These are phyloP conservation scores for Aspergillus quadricinctus DNA, from an alignment of 2,329 filamentous ascomycete species.

Conservation along the genomic window DNA sequence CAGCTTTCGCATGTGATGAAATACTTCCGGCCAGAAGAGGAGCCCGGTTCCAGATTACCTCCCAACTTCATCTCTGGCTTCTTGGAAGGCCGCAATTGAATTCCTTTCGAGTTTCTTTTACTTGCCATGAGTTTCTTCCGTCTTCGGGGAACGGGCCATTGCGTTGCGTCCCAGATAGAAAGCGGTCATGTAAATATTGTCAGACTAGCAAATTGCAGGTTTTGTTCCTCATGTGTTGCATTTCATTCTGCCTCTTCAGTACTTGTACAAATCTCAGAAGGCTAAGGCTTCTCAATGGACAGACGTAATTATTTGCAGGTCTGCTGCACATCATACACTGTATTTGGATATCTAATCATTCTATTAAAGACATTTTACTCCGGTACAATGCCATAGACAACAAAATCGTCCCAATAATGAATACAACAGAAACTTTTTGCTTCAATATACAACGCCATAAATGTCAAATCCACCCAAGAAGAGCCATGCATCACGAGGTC, in stretches of 20 bases:
- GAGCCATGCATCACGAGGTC: conserved; percentile 20
- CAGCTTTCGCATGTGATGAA: conserved; percentile 93
- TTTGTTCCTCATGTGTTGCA: conserved; percentile 4
- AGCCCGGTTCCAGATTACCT: conserved; percentile 69
- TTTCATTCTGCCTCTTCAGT: conserved; percentile 5
- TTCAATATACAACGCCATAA: conserved; percentile 1
- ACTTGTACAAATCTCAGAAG: not conserved
- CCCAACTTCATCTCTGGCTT: conserved; percentile 91
- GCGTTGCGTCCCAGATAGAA: conserved; percentile 18
- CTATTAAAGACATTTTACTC: not conserved
- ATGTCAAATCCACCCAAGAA: conserved; percentile 12
- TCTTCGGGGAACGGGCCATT: conserved; percentile 5
- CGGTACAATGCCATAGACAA: not conserved
- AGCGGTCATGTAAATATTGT: conserved; percentile 37
- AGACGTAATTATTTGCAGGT: not conserved
- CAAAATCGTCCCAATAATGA: conserved; percentile 4
- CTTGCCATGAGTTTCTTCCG: conserved; percentile 12
- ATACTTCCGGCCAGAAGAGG: conserved; percentile 89
- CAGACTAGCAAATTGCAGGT: conserved; percentile 24
- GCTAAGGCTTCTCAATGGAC: not conserved
- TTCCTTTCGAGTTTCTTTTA: conserved; percentile 12
- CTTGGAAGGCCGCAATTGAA: conserved; percentile 69
- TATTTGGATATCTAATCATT: not conserved
- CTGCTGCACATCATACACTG: not conserved
- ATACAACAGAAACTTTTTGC: conserved; percentile 2